These are phyloP conservation scores for Aegilops umbellulata DNA, from an alignment of 176 grass and related monocot species.

Conservation along the genomic window DNA sequence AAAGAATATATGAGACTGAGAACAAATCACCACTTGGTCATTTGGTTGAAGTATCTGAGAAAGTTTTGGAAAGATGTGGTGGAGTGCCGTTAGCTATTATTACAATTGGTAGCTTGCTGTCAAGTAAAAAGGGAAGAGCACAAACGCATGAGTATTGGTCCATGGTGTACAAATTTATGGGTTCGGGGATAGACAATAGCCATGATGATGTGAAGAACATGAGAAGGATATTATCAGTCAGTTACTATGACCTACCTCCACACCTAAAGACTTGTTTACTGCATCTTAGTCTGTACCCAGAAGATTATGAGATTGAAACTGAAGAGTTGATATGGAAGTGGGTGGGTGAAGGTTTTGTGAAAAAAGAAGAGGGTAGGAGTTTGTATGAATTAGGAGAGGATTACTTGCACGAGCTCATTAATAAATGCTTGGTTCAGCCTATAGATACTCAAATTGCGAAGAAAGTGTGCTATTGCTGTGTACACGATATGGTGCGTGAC, in stretches of 20 bases:
- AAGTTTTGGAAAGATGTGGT: neutral
- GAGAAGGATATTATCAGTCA: conserved; percentile 7
- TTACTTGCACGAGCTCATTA: neutral
- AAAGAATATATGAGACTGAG: neutral
- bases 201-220: neutral
- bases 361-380: neutral
- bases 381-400: neutral
- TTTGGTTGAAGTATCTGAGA: neutral
- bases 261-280: neutral
- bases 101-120: neutral
- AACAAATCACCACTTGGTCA: neutral
- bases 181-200: neutral
- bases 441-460: fast-evolving
- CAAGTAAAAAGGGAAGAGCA: neutral
- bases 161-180: neutral
- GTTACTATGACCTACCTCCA: neutral
- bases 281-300: neutral
- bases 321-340: neutral
- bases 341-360: neutral
- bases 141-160: neutral
- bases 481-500: conserved; percentile 33
- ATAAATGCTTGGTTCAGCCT: neutral
- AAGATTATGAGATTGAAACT: neutral
- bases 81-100: conserved; percentile 21
- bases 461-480: fast-evolving